Base-by-base conservation (phyloP, 352 stramenopile species). In the Pythium oligandrum region DNA sequence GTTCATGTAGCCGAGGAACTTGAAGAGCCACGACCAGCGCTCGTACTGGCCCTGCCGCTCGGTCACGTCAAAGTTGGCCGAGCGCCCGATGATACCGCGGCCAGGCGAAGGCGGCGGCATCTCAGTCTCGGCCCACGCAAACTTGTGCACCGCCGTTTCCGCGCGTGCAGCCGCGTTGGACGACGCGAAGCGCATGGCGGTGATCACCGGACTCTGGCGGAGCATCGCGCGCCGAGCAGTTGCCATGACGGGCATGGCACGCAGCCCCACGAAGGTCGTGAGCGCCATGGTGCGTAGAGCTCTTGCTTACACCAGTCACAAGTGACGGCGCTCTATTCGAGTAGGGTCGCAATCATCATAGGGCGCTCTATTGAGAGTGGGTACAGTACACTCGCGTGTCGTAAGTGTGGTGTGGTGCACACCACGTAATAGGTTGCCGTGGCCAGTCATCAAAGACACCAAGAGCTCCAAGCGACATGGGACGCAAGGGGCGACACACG, bases 1-100 rank as follows among this genome's bases (percentile, higher is more conserved):
- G 70, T 93, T 93, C 66, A 91, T 81, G 63, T 91, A 96, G 34
- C 86, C 85, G 42, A 95, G 72, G 44, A 93, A 50, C 55, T 88
- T 86, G 53, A 88, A 68, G 33, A 95, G 68, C 85, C 85, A 95
- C 45, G 85, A 62, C 82, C 82, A 95, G 44, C 76, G 71, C 57
- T 93, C 69, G 31, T 85, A 69, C 35, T 73, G 64, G 32, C 79
- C 75, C 52, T 76, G 51, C 35, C 67, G 67, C 53, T 90, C 62
- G 40, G 76, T 92, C 11, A 93, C 81, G 46, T 94, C 84, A 47
- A 94, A 89, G 57, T 94, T 94, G 34, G 78, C 66, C 6, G 80
- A 89, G 39, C 75, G 77, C 0, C 79, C 82, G 7, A 94, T 68
- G 43, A 87, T 68, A 4, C 78, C 78, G 39, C 78, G 79, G 8